Percentiles rank a stretch among this genome's conserved stretches.
Evolutionary conservation across 139 green algal genomes (phyloP).

Genomic region (Diplosphaera chodatii): DNA sequence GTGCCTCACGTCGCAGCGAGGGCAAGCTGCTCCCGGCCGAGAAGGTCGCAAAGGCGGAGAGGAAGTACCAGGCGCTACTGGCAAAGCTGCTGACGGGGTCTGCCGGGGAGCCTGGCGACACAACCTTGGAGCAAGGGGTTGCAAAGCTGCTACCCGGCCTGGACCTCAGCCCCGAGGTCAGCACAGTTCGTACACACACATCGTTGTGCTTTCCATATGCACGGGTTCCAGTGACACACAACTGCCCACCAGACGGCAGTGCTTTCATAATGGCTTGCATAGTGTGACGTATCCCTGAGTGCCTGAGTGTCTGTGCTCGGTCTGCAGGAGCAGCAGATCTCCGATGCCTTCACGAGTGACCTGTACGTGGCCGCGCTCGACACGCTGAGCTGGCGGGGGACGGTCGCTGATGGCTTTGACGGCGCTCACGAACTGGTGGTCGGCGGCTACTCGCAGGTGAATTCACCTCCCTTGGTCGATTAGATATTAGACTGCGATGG

Average conservation of each 20-base stretch:
- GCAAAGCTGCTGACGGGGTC: slow-evolving; percentile 7
- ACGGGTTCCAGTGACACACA: too few relatives aligned
- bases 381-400: slow-evolving; percentile 13
- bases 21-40: background rate
- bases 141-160: background rate
- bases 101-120: background rate
- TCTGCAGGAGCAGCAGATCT: background rate
- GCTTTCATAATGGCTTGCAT: too few relatives aligned
- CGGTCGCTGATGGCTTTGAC: slow-evolving; percentile 6
- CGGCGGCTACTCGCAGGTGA: slow-evolving; percentile 18
- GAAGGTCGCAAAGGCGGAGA: slow-evolving; percentile 1
- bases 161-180: background rate
- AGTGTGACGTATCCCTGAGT: too few relatives aligned
- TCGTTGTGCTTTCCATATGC: too few relatives aligned
- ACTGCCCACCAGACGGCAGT: too few relatives aligned
- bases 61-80: slow-evolving; percentile 5
- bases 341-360: slow-evolving; percentile 9
- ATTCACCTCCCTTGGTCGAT: background rate
- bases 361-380: slow-evolving; percentile 15
- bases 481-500: too few relatives aligned
- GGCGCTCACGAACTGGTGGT: slow-evolving; percentile 24
- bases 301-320: too few relatives aligned
- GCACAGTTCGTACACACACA: too few relatives aligned
- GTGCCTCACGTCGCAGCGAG: too few relatives aligned
- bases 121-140: background rate